A percentile compares a stretch with the other conserved stretches of the same genome.
Conservation (phyloP, 139 green algal genomes). For the Closterium sp. region DNA sequence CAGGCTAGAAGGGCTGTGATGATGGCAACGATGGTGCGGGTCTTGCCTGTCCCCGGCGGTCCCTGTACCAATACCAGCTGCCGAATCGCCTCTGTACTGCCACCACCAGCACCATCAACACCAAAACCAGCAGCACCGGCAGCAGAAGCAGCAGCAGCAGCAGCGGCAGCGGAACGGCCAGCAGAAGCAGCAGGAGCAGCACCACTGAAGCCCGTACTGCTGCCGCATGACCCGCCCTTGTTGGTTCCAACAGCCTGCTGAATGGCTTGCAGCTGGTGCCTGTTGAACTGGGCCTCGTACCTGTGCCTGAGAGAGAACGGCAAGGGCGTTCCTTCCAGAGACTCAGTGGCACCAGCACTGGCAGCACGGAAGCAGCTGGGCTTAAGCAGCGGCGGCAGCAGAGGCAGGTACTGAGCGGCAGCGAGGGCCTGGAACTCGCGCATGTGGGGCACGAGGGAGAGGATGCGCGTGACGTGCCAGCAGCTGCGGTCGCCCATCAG, state of each 20-base stretch:
- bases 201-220: background rate
- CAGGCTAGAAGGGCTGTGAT: conserved; percentile 37
- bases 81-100: background rate
- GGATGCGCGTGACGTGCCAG: conserved; percentile 30
- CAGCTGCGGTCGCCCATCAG: conserved; percentile 21
- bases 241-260: background rate
- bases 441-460: conserved; percentile 36
- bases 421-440: conserved; percentile 48
- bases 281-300: background rate
- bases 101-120: background rate
- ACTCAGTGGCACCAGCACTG: background rate
- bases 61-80: background rate
- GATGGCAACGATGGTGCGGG: conserved; percentile 47
- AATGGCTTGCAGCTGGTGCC: background rate
- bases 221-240: background rate
- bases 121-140: background rate
- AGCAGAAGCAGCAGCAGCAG: background rate
- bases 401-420: background rate
- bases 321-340: background rate
- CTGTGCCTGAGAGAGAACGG: background rate
- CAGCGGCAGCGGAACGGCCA: too few species aligned
- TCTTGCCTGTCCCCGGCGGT: conserved; percentile 44
- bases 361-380: background rate
- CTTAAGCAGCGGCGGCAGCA: conserved; percentile 18
- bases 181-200: background rate